Percentiles rank a stretch among this genome's conserved stretches.
Evolutionary conservation across 2,329 filamentous ascomycete genomes (phyloP).

Genomic region (Pseudogymnoascus sp.): DNA sequence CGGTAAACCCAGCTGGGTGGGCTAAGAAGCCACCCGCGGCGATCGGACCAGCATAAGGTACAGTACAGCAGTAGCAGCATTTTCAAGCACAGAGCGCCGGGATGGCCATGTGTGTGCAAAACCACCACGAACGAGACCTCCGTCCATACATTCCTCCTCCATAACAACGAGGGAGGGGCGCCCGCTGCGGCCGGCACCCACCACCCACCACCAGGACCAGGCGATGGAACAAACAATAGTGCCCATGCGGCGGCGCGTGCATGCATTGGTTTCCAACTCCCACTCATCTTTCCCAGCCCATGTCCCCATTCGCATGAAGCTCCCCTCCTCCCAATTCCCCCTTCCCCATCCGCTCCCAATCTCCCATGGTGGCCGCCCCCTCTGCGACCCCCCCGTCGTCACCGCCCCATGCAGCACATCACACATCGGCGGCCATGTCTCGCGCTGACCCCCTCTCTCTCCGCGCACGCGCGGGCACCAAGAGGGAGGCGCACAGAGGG

Average conservation of each 20-base stretch:
- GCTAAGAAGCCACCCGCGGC: constrained; percentile 2
- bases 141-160: neutral
- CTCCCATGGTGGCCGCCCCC: neutral
- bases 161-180: neutral
- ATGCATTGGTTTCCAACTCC: neutral
- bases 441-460: neutral
- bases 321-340: neutral
- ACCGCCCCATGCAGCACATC: neutral
- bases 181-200: neutral
- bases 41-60: constrained; percentile 6
- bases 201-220: neutral
- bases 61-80: neutral
- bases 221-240: neutral
- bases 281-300: neutral
- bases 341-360: neutral
- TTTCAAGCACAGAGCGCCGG: neutral
- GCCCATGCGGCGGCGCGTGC: neutral
- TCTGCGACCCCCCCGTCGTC: neutral
- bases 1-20: neutral
- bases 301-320: neutral
- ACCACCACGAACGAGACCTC: neutral
- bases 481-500: neutral
- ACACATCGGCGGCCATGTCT: neutral
- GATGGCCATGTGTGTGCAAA: neutral
- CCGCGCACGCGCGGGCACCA: neutral